Evolutionary conservation across 441 rosid species (phyloP), one percentile per base, ranked within the genome.

Genomic region (Jatropha multifida): DNA sequence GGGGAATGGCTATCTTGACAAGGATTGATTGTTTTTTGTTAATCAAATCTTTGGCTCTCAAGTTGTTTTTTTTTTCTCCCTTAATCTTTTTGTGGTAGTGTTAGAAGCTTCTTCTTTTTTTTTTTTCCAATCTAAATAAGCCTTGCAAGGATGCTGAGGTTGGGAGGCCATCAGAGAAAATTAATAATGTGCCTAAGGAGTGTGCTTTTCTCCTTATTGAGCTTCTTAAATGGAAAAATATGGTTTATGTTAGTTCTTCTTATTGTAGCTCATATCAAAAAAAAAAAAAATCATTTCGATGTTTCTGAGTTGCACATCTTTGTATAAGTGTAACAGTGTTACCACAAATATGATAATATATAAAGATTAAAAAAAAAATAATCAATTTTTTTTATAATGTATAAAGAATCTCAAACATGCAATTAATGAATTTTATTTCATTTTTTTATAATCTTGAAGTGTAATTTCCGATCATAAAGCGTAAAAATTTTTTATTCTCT

Each of bases 1-100:
- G 90, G 90, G 71, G 98, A 94, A 71, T 93, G 99, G 99, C 83
- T 93, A 69, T 79, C 92, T 83, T 92, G 88, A 90, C 86, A 83
- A 87, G 87, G 97, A 89, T 91, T 88, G 89, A 83, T 87, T 85
- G 74, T 85, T 88, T 89, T 90, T 84, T 82, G 69, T 83, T 77
- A 82, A 88, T 90, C 93, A 90, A 88, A 88, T 85, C 94, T 86
- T 86, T 84, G 90, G 82, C 80, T 72, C 73, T 51, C 44, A 60
- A 69, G 18, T 68, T 65, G 48, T 18, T 32, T 46, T 62, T 20
- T 65, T 67, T 60, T 27, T 66, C 73, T 73, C 80, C 42, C 68
- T 82, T 76, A 40, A 63, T 74, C 75, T 69, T 68, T 42, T 4
- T 52, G 67, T 42, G 61, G 58, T 71, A 73, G 77, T 72, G 68